Evolutionary conservation across 495 filamentous ascomycete genomes (phyloP), one percentile per base, ranked within the genome.

Genomic region (Neurospora sp.): DNA sequence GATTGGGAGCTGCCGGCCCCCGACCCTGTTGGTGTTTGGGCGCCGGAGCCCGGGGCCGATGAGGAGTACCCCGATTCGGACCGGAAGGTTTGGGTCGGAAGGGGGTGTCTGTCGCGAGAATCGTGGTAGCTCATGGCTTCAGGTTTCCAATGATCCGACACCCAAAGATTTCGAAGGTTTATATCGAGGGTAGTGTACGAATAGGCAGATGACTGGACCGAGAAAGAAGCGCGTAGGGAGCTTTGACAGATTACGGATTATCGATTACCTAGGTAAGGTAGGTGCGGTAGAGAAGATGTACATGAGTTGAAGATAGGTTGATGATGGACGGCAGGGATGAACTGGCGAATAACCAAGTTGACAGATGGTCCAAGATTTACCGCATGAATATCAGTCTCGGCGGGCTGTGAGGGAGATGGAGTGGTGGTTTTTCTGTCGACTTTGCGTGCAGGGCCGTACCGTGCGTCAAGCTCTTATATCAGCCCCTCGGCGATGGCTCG

Each of bases 21-120:
- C 48, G 73, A 35, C 44, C 69, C 72, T n/a, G 80, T 74, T 18
- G 82, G 83, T 18, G 77, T 82, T 40, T 40, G 77, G 80, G 41
- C 78, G 77, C 76, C 82, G 72, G 74, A 82, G 38, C 70, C 83
- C 72, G 75, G 78, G 35, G 71, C 77, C 59, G 74, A 77, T 71
- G 62, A 78, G 75, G 73, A 71, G 44, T 35, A 66, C 27, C 7
- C 54, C 7, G 54, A 66, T 66, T 74, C 72, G 42, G 39, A 73
- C 39, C 69, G 79, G 76, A 76, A 79, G 73, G 79, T 76, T 59
- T 62, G 71, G 71, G 74, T 70, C 72, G 75, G 44, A 76, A 74
- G 38, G 62, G 72, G 42, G 41, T 69, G 40, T 74, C 70, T 72
- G 71, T 40, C 40, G 70, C 73, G 46, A 39, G 79, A 74, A 54